Evolutionary conservation across 129 eudicot species (phyloP).

Genomic region (Arctium lappa): DNA sequence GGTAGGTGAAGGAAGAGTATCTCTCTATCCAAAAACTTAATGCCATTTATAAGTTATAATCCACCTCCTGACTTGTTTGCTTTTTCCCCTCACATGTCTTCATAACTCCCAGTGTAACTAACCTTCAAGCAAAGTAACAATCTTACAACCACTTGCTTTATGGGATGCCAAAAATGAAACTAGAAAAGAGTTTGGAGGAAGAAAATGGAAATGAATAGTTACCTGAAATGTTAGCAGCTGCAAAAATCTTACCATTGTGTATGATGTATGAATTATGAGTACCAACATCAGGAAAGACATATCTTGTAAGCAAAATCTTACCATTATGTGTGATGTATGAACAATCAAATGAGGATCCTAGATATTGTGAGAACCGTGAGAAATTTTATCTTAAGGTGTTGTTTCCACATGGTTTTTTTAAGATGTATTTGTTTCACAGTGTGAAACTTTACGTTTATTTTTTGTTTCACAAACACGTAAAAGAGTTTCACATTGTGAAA

Average conservation of each 20-base stretch:
- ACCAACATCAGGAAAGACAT: neutral
- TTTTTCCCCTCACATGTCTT: constrained; percentile 12
- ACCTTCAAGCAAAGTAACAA: constrained; percentile 21
- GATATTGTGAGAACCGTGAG: too few species aligned
- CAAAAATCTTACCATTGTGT: neutral
- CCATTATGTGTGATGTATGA: neutral
- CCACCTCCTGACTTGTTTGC: constrained; percentile 33
- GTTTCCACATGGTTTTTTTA: neutral
- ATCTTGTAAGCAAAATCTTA: neutral
- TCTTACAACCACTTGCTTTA: constrained; percentile 13
- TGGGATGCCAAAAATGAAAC: neutral
- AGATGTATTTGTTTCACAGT: neutral
- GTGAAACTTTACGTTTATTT: neutral
- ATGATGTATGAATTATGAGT: neutral
- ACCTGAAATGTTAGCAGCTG: neutral
- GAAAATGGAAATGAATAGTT: neutral
- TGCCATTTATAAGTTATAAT: constrained; percentile 20
- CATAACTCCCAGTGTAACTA: constrained; percentile 24
- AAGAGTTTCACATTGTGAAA: neutral
- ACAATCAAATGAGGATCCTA: neutral
- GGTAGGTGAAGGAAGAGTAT: constrained; percentile 20
- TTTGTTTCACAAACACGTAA: neutral
- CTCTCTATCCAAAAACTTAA: constrained; percentile 12
- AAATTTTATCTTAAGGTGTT: neutral
- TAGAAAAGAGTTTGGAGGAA: neutral